Evolutionary conservation across 805 yeast genomes (phyloP), one percentile per base, ranked within the genome.

Genomic region (Candida vartiovaarae): DNA sequence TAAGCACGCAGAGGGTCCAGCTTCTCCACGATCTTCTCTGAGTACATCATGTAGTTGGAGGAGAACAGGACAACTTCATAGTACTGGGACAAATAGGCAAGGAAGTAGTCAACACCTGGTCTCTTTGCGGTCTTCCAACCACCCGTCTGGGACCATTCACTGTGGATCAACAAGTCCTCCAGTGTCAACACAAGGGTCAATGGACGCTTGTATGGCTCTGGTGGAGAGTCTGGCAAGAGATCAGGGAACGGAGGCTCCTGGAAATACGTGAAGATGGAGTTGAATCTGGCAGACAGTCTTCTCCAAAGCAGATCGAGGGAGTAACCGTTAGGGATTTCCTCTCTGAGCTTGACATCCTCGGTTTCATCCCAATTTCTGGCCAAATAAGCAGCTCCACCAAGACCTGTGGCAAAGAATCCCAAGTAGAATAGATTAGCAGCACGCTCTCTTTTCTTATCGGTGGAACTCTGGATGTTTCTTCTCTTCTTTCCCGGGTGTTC

Each of bases 51-150:
- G 56, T 84, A 83, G 62, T 86, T 86, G 48, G 89, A 80, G 31
- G 91, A 79, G 63, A 93, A 93, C 38, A 95, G 69, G 42, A 93
- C 98, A 61, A 93, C 82, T 70, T 93, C 99, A 66, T 91, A 93
- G 71, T 89, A 91, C 68, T 87, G 95, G 6, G 96, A 85, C 55
- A 93, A 71, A 66, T 93, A 93, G 28, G 95, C 96, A 61, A 93
- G 70, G 68, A 93, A 93, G 71, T 93, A 93, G 65, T 95, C 99
- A 48, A 88, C 81, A 50, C 99, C 99, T 31, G 99, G 98, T 71
- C 99, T 87, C 73, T 93, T 93, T 29, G 96, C 98, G 11, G 97
- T 91, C 69, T 93, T 82, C 99, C 99, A 93, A 43, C 99, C 99
- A 61, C 79, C 74, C 64, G 86, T 80, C 53, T 87, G 78, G 45